Conservation (phyloP, 352 stramenopile species). For the Blastocystis sp. region DNA sequence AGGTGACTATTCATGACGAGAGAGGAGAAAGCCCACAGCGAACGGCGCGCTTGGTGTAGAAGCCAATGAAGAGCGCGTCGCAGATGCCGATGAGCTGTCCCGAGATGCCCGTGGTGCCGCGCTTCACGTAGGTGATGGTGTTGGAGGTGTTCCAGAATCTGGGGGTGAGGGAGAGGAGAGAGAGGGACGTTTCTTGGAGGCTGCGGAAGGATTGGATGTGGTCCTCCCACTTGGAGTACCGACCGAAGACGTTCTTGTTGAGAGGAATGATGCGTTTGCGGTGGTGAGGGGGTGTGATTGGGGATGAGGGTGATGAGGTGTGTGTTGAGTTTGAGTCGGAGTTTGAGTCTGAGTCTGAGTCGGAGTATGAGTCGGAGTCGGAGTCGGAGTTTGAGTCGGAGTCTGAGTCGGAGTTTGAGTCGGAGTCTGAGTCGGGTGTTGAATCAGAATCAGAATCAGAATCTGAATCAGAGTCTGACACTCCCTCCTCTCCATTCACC, state of each 20-base stretch:
- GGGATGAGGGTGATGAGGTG: background rate
- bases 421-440: too few relatives aligned
- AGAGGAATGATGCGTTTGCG: background rate
- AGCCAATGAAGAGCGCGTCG: slow-evolving; percentile 24
- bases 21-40: background rate
- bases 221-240: background rate
- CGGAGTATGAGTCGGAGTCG: too few relatives aligned
- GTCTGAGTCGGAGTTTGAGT: too few relatives aligned
- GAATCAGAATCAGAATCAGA: too few relatives aligned
- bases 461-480: too few relatives aligned
- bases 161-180: too few relatives aligned
- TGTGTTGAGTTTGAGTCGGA: too few relatives aligned
- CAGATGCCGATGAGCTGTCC: slow-evolving; percentile 66
- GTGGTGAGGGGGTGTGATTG: background rate
- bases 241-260: background rate
- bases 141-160: background rate
- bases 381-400: too few relatives aligned
- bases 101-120: slow-evolving; percentile 50
- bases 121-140: slow-evolving; percentile 51
- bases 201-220: background rate
- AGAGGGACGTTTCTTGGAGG: too few relatives aligned
- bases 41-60: slow-evolving; percentile 7
- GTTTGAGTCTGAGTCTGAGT: too few relatives aligned
- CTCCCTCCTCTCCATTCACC: too few relatives aligned
- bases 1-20: slow-evolving; percentile 8